Conservation (phyloP, 108 stramenopile species). For the Cyclostephanos invisitatus region DNA sequence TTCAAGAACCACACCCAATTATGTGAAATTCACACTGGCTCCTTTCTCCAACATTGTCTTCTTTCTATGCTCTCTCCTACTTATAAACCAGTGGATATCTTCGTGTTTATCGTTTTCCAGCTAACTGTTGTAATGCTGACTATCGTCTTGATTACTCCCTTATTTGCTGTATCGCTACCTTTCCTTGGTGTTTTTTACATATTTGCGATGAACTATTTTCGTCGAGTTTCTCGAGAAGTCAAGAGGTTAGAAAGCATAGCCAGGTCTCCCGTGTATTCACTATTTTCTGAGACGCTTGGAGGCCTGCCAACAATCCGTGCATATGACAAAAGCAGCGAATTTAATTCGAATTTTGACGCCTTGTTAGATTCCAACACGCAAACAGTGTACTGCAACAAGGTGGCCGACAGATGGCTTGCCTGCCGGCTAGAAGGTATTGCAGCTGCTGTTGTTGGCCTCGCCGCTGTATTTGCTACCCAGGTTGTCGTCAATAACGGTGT, state of each 20-base stretch:
- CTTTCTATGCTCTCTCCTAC: too few relatives aligned
- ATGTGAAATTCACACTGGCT: too few relatives aligned
- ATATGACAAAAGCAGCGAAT: constrained; percentile 59
- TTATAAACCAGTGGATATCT: constrained; percentile 45
- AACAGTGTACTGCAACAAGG: constrained; percentile 67
- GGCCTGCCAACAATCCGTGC: constrained; percentile 92
- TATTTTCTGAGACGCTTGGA: constrained; percentile 93
- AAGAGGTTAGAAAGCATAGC: constrained; percentile 88
- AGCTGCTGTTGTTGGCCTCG: constrained; percentile 57
- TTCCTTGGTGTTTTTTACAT: constrained; percentile 63
- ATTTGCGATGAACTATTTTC: constrained; percentile 70
- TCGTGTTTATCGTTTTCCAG: constrained; percentile 47
- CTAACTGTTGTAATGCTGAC: constrained; percentile 39
- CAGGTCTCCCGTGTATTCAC: constrained; percentile 91
- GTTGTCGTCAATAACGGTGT: constrained; percentile 54
- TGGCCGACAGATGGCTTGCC: constrained; percentile 77
- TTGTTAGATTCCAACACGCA: constrained; percentile 67
- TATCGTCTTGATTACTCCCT: constrained; percentile 49
- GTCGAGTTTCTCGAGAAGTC: constrained; percentile 71
- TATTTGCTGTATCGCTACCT: constrained; percentile 53
- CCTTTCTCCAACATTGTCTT: too few relatives aligned
- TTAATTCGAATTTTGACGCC: constrained; percentile 58
- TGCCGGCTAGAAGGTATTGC: constrained; percentile 76
- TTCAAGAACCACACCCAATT: too few relatives aligned
- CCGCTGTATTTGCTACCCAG: constrained; percentile 67